Evolutionary conservation across 768 basidiomycete genomes (phyloP), one percentile per base, ranked within the genome.

Genomic region (Tricholoma sp.): DNA sequence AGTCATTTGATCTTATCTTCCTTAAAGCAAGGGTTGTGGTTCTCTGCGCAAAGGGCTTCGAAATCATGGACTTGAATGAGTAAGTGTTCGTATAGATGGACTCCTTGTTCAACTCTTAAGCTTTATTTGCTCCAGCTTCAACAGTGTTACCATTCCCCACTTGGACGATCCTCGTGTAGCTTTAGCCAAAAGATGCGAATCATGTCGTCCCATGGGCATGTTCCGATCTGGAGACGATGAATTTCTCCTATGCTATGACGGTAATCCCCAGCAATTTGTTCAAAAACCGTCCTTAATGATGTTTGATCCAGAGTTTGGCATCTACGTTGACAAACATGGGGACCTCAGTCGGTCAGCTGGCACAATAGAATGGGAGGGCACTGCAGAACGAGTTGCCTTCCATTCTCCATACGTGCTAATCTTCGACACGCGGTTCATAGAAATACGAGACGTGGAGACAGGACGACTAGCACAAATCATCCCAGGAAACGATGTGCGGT

Each of bases 21-120:
- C 76, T 98, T 56, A 94, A 95, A 69, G 89, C 90, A 8, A 91
- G 89, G 73, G 89, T 99, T 60, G 94, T 91, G 3, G 90, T 99
- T 56, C 80, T 97, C 27, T 95, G 95, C 63, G 86, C 90, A 0
- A 92, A 91, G 66, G 94, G 95, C 39, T 98, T 98, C 64, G 95
- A 98, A 71, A 96, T 98, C 64, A 98, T 98, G 90, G 93, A 98
- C 64, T 80, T 98, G 41, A 84, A 85, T 21, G 91, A 95, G 91
- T 96, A 75, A 46, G 90, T 70, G 21, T 7, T 43, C 51, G 27
- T 4, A 9, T 45, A 27, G 19, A n/a, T 29, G 4, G 37, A 16
- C n/a, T 11, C 49, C 24, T n/a, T 41, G 41, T 54, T 55, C 14
- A 1, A 10, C 3, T 16, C 39, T n/a, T 29, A 45, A 39, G 54